These are phyloP conservation scores for Trichopus zeylanicus DNA, from an alignment of 116 monocot genomes.

Conservation along the genomic window DNA sequence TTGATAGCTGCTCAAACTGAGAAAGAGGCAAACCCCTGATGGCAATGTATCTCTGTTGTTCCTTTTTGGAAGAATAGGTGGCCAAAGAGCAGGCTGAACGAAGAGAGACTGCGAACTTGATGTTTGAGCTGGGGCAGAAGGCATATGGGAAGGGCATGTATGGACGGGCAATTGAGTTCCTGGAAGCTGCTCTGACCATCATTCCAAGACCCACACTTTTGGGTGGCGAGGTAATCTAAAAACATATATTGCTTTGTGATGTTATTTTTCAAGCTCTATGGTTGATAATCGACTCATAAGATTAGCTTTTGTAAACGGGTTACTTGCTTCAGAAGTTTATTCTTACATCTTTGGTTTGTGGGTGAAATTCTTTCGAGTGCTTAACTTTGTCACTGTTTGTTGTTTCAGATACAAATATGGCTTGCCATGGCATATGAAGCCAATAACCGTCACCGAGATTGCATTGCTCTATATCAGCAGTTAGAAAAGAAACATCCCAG, in stretches of 20 bases:
- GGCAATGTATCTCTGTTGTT: neutral
- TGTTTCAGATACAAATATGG: conserved; percentile 92
- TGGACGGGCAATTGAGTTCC: conserved; percentile 66
- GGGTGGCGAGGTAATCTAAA: conserved; percentile 81
- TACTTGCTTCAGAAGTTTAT: no score
- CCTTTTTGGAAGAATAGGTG: conserved; percentile 38
- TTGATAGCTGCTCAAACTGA: no score
- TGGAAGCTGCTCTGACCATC: conserved; percentile 89
- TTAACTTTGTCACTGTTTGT: neutral
- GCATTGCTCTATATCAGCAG: conserved; percentile 78
- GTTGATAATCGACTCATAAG: no score
- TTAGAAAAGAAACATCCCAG: conserved; percentile 80
- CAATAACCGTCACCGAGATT: conserved; percentile 88
- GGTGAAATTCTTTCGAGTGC: neutral
- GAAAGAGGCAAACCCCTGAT: neutral
- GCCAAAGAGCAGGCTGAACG: conserved; percentile 88
- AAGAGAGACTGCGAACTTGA: conserved; percentile 72
- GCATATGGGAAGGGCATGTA: conserved; percentile 92
- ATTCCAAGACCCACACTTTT: conserved; percentile 65
- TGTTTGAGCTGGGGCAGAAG: conserved; percentile 94
- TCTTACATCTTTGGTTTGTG: neutral
- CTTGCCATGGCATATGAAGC: conserved; percentile 99
- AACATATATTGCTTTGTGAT: neutral
- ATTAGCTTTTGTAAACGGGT: no score
- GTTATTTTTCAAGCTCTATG: neutral